phyloP scores from a whole-genome alignment of 176 grass and related monocot species.

The Melocanna baccifera region DNA sequence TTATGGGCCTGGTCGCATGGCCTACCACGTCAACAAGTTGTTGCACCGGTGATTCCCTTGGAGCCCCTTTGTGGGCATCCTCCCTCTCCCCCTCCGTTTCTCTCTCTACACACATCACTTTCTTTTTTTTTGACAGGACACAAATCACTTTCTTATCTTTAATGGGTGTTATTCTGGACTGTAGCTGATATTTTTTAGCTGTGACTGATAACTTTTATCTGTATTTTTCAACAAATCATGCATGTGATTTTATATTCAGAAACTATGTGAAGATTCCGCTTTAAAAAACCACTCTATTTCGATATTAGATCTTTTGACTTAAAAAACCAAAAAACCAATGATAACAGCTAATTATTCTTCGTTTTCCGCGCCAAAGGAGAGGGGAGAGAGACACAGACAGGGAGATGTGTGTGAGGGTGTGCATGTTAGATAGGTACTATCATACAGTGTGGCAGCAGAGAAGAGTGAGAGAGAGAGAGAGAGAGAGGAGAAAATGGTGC shows the following conservation, averaged over 20 bases:
- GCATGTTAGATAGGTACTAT: not conserved
- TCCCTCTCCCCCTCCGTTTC: not conserved
- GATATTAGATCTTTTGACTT: too few relatives aligned
- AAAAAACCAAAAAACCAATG: too few relatives aligned
- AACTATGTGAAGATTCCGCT: too few relatives aligned
- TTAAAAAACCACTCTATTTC: too few relatives aligned
- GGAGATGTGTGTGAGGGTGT: not conserved
- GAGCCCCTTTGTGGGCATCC: constrained; percentile 22
- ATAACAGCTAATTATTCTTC: too few relatives aligned
- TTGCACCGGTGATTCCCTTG: constrained; percentile 48
- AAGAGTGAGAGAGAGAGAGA: not conserved
- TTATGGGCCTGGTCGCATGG: constrained; percentile 36
- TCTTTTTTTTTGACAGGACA: constrained; percentile 41
- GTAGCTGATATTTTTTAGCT: too few relatives aligned
- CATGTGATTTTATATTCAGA: too few relatives aligned
- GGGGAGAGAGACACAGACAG: not conserved
- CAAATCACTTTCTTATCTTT: constrained; percentile 57
- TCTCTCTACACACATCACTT: constrained; percentile 32
- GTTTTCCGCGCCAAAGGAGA: constrained; percentile 31
- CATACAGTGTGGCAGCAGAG: not conserved
- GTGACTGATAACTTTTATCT: too few relatives aligned
- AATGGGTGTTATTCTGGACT: not conserved
- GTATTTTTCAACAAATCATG: too few relatives aligned
- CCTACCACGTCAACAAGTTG: constrained; percentile 50
- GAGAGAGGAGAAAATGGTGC: not conserved